Percentiles rank a stretch among this genome's conserved stretches.
Evolutionary conservation across 805 yeast genomes (phyloP).

Genomic region (Metschnikowia picachoensis): DNA sequence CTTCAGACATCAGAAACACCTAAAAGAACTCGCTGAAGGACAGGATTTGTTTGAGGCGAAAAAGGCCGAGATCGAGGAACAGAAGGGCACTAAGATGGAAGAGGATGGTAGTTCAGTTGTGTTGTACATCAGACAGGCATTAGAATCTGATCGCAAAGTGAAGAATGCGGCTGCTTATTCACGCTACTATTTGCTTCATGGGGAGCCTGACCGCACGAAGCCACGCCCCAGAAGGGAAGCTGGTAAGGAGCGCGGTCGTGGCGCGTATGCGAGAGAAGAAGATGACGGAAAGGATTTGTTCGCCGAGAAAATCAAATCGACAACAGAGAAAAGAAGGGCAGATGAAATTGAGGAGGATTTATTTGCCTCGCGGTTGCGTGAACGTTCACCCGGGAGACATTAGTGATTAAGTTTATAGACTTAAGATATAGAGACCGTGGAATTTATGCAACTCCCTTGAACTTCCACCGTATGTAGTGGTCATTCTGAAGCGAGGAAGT

Average conservation of each 20-base stretch:
- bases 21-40: conserved; percentile 9
- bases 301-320: conserved; percentile 18
- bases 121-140: conserved; percentile 47
- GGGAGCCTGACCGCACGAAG: conserved; percentile 56
- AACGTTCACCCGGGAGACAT: conserved; percentile 13
- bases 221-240: conserved; percentile 12
- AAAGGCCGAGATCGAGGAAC: conserved; percentile 13
- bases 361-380: conserved; percentile 31
- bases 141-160: conserved; percentile 52
- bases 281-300: conserved; percentile 24
- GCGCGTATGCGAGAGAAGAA: conserved; percentile 13
- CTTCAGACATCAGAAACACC: conserved; percentile 25
- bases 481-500: too few species aligned
- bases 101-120: conserved; percentile 36
- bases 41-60: conserved; percentile 13
- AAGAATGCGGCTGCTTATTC: conserved; percentile 55
- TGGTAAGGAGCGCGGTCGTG: conserved; percentile 7
- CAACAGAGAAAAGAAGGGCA: conserved; percentile 5
- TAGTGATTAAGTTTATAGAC: too few species aligned
- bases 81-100: conserved; percentile 25
- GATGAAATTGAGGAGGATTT: conserved; percentile 31
- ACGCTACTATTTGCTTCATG: conserved; percentile 63
- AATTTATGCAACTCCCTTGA: too few species aligned
- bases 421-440: too few species aligned
- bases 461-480: too few species aligned